A percentile compares a stretch with the other conserved stretches of the same genome.
phyloP scores from a whole-genome alignment of 225 moss, liverwort and hornwort genomes.

The Pseudisothecium myosuroides region DNA sequence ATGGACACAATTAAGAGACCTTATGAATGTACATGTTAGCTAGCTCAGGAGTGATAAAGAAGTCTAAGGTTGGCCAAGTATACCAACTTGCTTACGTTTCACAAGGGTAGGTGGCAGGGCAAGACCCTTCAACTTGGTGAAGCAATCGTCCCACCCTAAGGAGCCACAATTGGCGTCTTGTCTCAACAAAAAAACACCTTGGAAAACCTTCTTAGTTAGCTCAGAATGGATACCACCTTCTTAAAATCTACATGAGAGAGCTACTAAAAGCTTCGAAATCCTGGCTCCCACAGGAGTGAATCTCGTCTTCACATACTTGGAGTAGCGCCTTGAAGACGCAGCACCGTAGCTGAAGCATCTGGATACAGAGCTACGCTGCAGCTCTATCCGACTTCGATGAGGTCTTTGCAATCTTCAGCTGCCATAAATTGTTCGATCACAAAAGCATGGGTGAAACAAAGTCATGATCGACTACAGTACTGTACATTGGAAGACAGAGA shows the following conservation, averaged over 20 bases:
- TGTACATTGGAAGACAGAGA: neutral
- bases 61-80: neutral
- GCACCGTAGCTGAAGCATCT: neutral
- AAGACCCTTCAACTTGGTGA: neutral
- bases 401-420: neutral
- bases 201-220: neutral
- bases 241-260: neutral
- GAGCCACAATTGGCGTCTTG: neutral
- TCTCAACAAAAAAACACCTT: neutral
- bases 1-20: neutral
- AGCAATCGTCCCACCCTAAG: neutral
- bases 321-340: neutral
- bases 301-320: neutral
- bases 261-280: neutral
- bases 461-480: neutral
- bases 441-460: neutral
- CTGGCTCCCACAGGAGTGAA: neutral
- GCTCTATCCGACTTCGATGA: neutral
- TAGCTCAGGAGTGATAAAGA: conserved; percentile 3
- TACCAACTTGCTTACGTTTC: neutral
- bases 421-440: neutral
- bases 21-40: neutral
- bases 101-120: neutral
- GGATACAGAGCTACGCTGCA: neutral
- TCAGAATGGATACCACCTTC: neutral